Percentiles rank a stretch among this genome's conserved stretches.
These are phyloP conservation scores for Yamadazyma sp. DNA, from an alignment of 805 yeast species.

Conservation along the genomic window DNA sequence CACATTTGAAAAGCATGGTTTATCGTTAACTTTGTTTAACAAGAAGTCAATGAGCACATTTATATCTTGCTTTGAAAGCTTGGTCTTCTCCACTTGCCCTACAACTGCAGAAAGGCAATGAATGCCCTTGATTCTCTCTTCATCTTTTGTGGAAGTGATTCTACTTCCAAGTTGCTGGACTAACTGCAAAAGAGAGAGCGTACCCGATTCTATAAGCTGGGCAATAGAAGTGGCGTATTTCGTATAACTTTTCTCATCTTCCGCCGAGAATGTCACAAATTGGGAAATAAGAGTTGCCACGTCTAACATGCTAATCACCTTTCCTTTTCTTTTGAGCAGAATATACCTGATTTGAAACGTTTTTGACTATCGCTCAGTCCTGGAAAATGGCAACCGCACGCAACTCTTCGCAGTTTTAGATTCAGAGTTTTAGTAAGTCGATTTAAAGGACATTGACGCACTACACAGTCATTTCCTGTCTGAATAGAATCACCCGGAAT, in stretches of 20 bases:
- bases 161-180: constrained; percentile 60
- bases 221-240: constrained; percentile 25
- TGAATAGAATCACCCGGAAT: too few species aligned
- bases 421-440: too few species aligned
- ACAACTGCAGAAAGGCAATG: constrained; percentile 42
- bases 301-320: constrained; percentile 2
- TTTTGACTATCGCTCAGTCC: too few species aligned
- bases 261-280: constrained; percentile 34
- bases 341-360: too few species aligned
- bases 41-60: constrained; percentile 57
- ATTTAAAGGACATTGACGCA: not conserved
- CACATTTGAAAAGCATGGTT: constrained; percentile 50
- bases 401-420: too few species aligned
- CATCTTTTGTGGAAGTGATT: constrained; percentile 58
- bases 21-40: constrained; percentile 66
- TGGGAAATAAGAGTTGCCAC: constrained; percentile 27
- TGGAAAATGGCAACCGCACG: too few species aligned
- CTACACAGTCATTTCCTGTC: too few species aligned
- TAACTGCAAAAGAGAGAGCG: constrained; percentile 48
- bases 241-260: constrained; percentile 16
- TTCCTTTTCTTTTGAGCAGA: too few species aligned
- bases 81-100: constrained; percentile 20
- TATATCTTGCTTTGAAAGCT: constrained; percentile 46
- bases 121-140: constrained; percentile 48
- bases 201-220: constrained; percentile 18